Evolutionary conservation across 257 asterid species (phyloP).

Genomic region (Solanum sejunctum): DNA sequence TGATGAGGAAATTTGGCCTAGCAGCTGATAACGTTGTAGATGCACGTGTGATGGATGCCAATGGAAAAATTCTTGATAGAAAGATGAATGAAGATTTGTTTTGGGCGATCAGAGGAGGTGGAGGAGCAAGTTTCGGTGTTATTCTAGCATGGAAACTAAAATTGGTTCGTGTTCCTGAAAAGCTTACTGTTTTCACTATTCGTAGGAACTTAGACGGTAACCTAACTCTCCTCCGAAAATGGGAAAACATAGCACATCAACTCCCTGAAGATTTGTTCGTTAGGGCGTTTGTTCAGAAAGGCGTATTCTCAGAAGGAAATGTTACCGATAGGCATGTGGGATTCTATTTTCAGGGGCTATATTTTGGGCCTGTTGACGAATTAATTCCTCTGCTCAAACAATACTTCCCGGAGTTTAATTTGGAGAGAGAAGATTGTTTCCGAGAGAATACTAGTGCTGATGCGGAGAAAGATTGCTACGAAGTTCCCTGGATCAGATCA

Average conservation of each 20-base stretch:
- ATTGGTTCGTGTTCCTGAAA: not conserved
- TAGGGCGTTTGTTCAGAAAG: not conserved
- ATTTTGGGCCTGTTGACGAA: not conserved
- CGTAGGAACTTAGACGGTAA: not conserved
- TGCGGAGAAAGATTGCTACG: not conserved
- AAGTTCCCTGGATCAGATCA: not conserved
- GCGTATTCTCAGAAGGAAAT: not conserved
- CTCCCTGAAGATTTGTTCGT: not conserved
- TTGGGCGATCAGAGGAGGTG: not conserved
- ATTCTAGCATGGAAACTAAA: not conserved
- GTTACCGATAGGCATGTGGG: not conserved
- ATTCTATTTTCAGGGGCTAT: not conserved
- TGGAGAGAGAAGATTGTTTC: not conserved
- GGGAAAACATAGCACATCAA: not conserved
- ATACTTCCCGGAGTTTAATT: not conserved
- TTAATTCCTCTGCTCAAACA: not conserved
- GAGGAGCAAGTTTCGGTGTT: not conserved
- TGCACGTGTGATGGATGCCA: not conserved
- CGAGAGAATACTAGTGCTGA: not conserved
- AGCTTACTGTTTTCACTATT: not conserved
- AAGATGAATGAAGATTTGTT: not conserved
- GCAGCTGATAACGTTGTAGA: not conserved
- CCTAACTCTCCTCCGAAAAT: not conserved
- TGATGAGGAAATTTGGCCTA: not conserved
- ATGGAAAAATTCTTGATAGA: not conserved